A percentile compares a stretch with the other conserved stretches of the same genome.
Conservation (phyloP, 306 rosid genomes). For the Dryas octopetala region DNA sequence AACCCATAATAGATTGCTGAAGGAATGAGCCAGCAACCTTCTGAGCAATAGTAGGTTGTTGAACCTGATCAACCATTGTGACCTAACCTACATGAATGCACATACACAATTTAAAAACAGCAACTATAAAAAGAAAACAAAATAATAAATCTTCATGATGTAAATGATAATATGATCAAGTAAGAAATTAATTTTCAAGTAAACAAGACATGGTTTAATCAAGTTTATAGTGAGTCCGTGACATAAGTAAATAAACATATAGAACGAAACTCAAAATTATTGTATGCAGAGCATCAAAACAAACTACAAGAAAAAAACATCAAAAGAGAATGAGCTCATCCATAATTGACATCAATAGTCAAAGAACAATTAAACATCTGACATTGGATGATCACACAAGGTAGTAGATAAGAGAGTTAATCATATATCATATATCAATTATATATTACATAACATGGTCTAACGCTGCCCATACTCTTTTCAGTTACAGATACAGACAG, state of each 20-base stretch:
- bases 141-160: not conserved
- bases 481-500: not conserved
- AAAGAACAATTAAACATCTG: not conserved
- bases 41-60: conserved; percentile 73
- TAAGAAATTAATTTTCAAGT: too few species aligned
- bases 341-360: not conserved
- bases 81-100: conserved; percentile 33
- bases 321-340: not conserved
- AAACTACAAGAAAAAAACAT: not conserved
- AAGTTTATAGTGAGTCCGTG: too few species aligned
- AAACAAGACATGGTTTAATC: too few species aligned
- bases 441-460: not conserved
- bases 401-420: too few species aligned
- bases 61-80: conserved; percentile 75
- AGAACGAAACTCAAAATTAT: not conserved
- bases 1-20: conserved; percentile 46
- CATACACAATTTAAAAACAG: not conserved
- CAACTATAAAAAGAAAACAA: not conserved
- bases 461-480: not conserved
- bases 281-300: not conserved
- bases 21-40: conserved; percentile 75
- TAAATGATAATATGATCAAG: not conserved
- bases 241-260: too few species aligned
- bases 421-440: not conserved
- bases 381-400: not conserved